Base-by-base conservation (phyloP, 2,329 filamentous ascomycete genomes). In the Chrysosporium queenslandicum region DNA sequence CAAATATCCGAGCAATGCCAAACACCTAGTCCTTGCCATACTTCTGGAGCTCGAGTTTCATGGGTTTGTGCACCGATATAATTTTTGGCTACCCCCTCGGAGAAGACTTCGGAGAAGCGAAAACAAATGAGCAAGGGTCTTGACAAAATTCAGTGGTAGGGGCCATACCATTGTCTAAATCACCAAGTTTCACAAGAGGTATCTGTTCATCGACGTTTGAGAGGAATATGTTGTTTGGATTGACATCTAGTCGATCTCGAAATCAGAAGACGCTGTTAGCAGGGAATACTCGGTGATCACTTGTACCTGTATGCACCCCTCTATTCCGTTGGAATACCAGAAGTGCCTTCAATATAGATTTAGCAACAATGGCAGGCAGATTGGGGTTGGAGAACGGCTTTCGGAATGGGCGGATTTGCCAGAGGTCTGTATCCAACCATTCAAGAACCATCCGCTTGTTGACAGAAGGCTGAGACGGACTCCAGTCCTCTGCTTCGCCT, bases 401-500 rank as follows among this genome's bases (percentile, higher is more conserved):
- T 29, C 50, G 36, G 34, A 50, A 53, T 5, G 53, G 53, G 11
- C 50, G 49, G 18, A 32, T n/a, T 16, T 29, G 49, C 53, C 55
- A 57, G 18, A 57, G 21, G 42, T 55, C 55, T 9, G 50, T 56
- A 25, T 55, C 50, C 49, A 57, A 53, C 53, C 50, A 57, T 16
- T 55, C 55, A 25, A 57, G 34, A 23, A 53, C 55, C 29, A 57
- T 55, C 4, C 53, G 50, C 45, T 53, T 50, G 12, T 41, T 57
- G n/a, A 55, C 45, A 5, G 49, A 39, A 32, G 42, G 18, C 21
- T 25, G 27, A 16, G 55, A 55, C 6, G 55, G 42, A 32, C 29
- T 48, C 54, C 54, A 56, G 20, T 56, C 54, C 7, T 56, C 54
- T 12, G 46, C n/a, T 39, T 56, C 51, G 29, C 23, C 25, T 27